Percentiles rank a stretch among this genome's conserved stretches.
Conservation (phyloP, 306 rosid species). For the Hippophae gyantsensis region DNA sequence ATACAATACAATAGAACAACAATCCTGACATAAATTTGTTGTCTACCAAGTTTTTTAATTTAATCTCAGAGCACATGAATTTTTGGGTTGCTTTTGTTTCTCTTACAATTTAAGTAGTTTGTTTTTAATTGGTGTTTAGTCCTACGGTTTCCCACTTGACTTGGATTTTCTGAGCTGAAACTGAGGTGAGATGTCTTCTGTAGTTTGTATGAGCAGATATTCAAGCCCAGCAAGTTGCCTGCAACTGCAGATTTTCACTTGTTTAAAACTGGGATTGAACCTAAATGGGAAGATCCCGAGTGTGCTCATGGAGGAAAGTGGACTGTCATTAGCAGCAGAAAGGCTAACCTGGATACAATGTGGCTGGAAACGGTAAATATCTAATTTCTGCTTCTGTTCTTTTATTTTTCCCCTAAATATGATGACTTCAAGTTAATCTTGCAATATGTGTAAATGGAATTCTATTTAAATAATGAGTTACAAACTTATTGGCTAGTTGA, state of each 20-base stretch:
- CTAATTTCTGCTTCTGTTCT: background rate
- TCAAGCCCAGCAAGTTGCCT: conserved; percentile 78
- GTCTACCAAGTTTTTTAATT: no score
- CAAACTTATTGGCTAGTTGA: conserved; percentile 37
- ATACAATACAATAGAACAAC: no score
- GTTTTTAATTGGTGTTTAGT: background rate
- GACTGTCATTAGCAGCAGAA: conserved; percentile 51
- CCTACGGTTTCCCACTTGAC: background rate
- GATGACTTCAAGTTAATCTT: background rate
- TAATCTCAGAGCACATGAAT: no score
- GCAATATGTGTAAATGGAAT: background rate
- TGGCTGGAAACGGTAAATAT: conserved; percentile 90
- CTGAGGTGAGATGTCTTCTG: background rate
- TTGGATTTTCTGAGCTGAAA: background rate
- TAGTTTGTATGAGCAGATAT: conserved; percentile 73
- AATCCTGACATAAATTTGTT: no score
- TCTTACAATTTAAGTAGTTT: background rate
- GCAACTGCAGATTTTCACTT: conserved; percentile 63
- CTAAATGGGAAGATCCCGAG: conserved; percentile 99
- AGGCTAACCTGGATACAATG: conserved; percentile 61
- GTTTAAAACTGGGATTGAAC: conserved; percentile 83
- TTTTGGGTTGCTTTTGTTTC: no score
- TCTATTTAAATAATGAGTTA: background rate
- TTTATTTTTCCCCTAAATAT: background rate
- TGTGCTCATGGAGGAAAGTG: conserved; percentile 96